phyloP scores from a whole-genome alignment of 164 flowering plant genomes.

The Macadamia tetraphylla region DNA sequence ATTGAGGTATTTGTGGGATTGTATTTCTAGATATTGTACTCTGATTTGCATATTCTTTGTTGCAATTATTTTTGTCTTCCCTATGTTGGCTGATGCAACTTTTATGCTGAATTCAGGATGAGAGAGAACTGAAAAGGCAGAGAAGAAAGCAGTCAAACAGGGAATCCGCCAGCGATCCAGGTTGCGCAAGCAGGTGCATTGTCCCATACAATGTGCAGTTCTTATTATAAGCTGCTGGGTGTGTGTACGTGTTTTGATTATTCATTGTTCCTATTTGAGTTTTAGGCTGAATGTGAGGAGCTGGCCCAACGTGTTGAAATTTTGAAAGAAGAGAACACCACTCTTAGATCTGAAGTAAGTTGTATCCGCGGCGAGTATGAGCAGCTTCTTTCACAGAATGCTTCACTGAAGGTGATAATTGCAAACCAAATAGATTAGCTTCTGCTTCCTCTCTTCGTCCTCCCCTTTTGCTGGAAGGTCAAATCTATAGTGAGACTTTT shows the following conservation, averaged over 20 bases:
- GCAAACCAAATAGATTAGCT: no score
- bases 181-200: constrained; percentile 82
- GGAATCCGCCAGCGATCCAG: constrained; percentile 95
- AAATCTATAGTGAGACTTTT: background rate
- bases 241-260: background rate
- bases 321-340: constrained; percentile 73
- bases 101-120: constrained; percentile 53
- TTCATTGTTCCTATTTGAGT: constrained; percentile 8
- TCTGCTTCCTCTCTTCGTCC: background rate
- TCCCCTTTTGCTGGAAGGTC: background rate
- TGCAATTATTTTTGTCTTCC: no score
- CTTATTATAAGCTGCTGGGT: no score
- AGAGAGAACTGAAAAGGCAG: constrained; percentile 87
- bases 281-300: constrained; percentile 94
- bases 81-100: background rate
- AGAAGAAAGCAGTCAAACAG: constrained; percentile 96
- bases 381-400: constrained; percentile 67
- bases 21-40: background rate
- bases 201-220: no score
- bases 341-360: constrained; percentile 62
- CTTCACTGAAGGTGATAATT: constrained; percentile 67
- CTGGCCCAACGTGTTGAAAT: constrained; percentile 77
- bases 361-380: constrained; percentile 72
- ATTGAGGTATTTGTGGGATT: no score
- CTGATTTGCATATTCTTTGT: background rate